Evolutionary conservation across 768 basidiomycete genomes (phyloP), one percentile per base, ranked within the genome.

Genomic region (Podaxis sp.): DNA sequence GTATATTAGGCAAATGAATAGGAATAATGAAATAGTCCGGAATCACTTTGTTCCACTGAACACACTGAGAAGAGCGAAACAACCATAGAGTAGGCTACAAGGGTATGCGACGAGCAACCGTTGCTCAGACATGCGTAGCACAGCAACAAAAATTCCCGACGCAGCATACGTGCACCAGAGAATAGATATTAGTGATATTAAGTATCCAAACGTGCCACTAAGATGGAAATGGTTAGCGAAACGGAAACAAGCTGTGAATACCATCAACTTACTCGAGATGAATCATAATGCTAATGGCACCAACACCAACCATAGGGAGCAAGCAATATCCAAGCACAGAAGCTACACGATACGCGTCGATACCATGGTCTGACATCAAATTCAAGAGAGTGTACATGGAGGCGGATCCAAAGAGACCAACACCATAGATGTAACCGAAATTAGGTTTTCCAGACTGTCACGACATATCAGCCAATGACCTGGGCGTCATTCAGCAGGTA

Each of bases 391-490:
- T 85, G 80, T 98, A 98, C 71, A 98, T 88, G 27, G 93, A 93
- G 11, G 85, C 82, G 5, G 90, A 93, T 56, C 97, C 97, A 66
- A 98, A 84, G n/a, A 98, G 83, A 56, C 91, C 96, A 64, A 99
- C 92, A 38, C 96, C 97, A 72, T 99, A 99, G 61, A 98, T 98
- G 73, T 98, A 98, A 52, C 92, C 94, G 74, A 99, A 99, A 71
- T 98, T 97, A 3, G 93, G 91, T 78, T 97, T 98, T 61, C 97
- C 97, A 5, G 96, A 97, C 97, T 99, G 65, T 32, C 40, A 35
- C 56, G 57, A 32, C 7, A 42, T 48, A 52, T 61, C 13, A 61
- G 56, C 51, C 63, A 16, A 66, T 62, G 65, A 52, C 14, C 36
- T 21, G 10, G 28, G 47, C 52, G 16, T 35, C 44, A 23, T 13